Conservation (phyloP, 2,329 filamentous ascomycete genomes). For the Chrysosphaeria jannelii region DNA sequence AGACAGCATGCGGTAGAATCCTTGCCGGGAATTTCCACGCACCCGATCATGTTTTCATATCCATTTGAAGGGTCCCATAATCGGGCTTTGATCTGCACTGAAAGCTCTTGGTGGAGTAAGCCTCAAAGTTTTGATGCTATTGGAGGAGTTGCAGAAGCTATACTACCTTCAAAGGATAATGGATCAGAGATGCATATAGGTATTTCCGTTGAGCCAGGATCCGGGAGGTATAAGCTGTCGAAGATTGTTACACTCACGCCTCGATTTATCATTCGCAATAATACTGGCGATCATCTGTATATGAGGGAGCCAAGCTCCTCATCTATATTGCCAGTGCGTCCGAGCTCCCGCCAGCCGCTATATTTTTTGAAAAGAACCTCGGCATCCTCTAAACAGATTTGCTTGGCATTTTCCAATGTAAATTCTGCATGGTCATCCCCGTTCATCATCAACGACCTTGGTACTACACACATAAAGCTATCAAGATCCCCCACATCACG, state of each 20-base stretch:
- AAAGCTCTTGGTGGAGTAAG: constrained; percentile 84
- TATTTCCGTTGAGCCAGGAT: constrained; percentile 62
- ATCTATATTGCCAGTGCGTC: constrained; percentile 46
- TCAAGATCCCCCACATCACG: constrained; percentile 71
- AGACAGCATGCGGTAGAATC: constrained; percentile 9
- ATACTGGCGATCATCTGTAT: constrained; percentile 61
- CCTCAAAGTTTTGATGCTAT: constrained; percentile 95
- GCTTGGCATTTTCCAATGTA: constrained; percentile 71
- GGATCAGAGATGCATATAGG: constrained; percentile 71
- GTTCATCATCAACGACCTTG: constrained; percentile 88
- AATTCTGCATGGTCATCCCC: constrained; percentile 96
- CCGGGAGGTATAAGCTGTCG: constrained; percentile 93
- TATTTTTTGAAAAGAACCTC: constrained; percentile 65
- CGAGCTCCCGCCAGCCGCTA: constrained; percentile 55
- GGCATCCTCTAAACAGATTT: constrained; percentile 74
- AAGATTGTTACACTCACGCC: constrained; percentile 86
- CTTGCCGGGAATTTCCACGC: constrained; percentile 14
- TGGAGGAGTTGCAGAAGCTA: constrained; percentile 68
- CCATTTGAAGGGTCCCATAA: constrained; percentile 72
- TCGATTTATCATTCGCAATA: constrained; percentile 82
- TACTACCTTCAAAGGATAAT: constrained; percentile 38
- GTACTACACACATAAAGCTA: constrained; percentile 77
- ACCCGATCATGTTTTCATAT: constrained; percentile 92
- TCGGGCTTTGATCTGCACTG: constrained; percentile 60
- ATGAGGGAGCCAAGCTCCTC: constrained; percentile 81